Percentiles rank a stretch among this genome's conserved stretches.
Evolutionary conservation across 2,329 filamentous ascomycete genomes (phyloP).

Genomic region (Pseudogymnoascus sp.): DNA sequence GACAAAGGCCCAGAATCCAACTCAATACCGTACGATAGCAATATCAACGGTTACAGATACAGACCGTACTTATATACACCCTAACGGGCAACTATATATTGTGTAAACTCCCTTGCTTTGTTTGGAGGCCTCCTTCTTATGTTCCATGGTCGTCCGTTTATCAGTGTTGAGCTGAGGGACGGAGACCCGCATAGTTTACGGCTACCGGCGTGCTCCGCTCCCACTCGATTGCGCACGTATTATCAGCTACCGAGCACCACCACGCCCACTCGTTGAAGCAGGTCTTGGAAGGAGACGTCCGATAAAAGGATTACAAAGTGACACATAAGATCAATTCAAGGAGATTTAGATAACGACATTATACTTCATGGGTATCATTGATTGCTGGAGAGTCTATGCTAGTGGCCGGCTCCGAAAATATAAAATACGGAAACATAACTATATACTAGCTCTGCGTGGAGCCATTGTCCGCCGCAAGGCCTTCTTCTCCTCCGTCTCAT

Average conservation of each 20-base stretch:
- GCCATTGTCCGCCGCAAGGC: constrained; percentile 71
- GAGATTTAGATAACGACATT: neutral
- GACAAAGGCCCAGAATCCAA: neutral
- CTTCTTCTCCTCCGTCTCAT: constrained; percentile 70
- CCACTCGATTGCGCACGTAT: neutral
- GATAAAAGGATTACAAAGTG: neutral
- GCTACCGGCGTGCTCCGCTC: neutral
- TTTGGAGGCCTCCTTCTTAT: neutral
- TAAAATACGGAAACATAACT: neutral
- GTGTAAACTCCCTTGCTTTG: constrained; percentile 1
- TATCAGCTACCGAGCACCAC: neutral
- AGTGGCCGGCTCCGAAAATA: neutral
- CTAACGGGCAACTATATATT: constrained; percentile 4
- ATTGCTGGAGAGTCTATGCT: neutral
- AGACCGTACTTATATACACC: neutral
- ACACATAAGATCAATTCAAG: neutral
- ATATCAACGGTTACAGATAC: constrained; percentile 2
- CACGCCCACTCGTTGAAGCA: neutral
- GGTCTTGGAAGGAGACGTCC: neutral
- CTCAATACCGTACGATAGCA: neutral
- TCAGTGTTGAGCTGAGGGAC: neutral
- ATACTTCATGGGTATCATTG: constrained; percentile 1
- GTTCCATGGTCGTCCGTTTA: neutral
- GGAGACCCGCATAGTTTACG: neutral
- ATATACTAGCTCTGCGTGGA: constrained; percentile 66